Conservation (phyloP, 768 basidiomycete genomes). For the Amyloporia xantha region DNA sequence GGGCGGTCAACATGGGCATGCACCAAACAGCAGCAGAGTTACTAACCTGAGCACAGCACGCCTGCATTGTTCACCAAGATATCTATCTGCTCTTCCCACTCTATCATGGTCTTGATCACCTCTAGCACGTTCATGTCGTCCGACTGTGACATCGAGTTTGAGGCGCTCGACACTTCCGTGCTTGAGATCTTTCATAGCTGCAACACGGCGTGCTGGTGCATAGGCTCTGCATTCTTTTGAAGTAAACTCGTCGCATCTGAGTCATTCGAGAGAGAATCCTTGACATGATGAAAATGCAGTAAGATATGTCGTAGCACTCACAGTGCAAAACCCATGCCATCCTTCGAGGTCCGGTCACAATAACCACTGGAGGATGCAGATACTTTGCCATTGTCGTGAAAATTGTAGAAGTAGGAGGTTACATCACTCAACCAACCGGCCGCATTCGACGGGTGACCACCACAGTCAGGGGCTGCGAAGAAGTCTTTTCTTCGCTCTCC, state of each 20-base stretch:
- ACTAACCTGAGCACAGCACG: background rate
- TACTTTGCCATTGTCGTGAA: too few relatives aligned
- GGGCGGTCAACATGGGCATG: too few relatives aligned
- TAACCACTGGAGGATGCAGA: slow-evolving; percentile 44
- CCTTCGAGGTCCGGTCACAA: slow-evolving; percentile 56
- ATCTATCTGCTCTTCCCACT: slow-evolving; percentile 57
- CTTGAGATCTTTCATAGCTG: slow-evolving; percentile 52
- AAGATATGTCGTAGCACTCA: slow-evolving; percentile 1
- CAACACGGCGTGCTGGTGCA: slow-evolving; percentile 60
- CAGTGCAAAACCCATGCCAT: slow-evolving; percentile 15
- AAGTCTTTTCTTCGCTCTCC: too few relatives aligned
- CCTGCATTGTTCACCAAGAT: slow-evolving; percentile 72
- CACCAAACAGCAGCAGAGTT: too few relatives aligned
- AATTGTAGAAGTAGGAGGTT: too few relatives aligned
- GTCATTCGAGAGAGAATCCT: too few relatives aligned
- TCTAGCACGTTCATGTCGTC: slow-evolving; percentile 46
- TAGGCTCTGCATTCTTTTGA: slow-evolving; percentile 64
- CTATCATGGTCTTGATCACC: slow-evolving; percentile 46
- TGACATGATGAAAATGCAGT: background rate
- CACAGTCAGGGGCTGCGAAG: too few relatives aligned
- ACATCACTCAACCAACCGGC: too few relatives aligned
- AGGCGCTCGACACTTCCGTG: slow-evolving; percentile 39
- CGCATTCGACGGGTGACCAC: too few relatives aligned
- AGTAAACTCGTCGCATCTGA: slow-evolving; percentile 65
- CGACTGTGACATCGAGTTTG: slow-evolving; percentile 58